phyloP scores from a whole-genome alignment of 768 basidiomycete genomes.

The Suillus variegatus region DNA sequence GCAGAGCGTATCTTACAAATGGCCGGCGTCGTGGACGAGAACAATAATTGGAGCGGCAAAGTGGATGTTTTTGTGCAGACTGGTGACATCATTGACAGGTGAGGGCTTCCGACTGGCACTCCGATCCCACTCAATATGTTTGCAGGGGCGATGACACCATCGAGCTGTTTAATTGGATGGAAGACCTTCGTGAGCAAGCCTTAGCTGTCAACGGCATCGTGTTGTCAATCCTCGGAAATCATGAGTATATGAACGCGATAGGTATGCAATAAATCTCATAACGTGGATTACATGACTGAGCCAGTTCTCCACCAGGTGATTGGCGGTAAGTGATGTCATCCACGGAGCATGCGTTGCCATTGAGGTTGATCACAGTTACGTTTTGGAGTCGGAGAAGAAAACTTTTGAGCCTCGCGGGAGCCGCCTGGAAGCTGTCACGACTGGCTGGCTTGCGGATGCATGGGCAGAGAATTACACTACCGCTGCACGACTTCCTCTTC shows the following conservation, averaged over 20 bases:
- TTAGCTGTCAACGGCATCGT: conserved; percentile 66
- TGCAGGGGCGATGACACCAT: conserved; percentile 88
- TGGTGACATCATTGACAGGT: conserved; percentile 95
- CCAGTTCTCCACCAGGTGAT: conserved; percentile 53
- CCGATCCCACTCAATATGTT: conserved; percentile 13
- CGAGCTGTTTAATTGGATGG: conserved; percentile 82
- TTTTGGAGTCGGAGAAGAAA: conserved; percentile 76
- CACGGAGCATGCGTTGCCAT: conserved; percentile 8
- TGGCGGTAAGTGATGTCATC: conserved; percentile 61
- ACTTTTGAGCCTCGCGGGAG: conserved; percentile 75
- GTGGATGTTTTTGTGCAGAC: conserved; percentile 92
- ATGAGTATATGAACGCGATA: conserved; percentile 94
- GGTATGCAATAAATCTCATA: conserved; percentile 40
- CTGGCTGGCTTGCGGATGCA: conserved; percentile 74
- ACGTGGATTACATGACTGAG: conserved; percentile 10
- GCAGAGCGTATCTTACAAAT: conserved; percentile 79
- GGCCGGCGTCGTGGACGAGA: conserved; percentile 70
- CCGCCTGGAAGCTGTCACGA: conserved; percentile 73
- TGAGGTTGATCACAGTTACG: conserved; percentile 58
- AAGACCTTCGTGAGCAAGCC: conserved; percentile 77
- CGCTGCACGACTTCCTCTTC: conserved; percentile 78
- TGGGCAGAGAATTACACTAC: conserved; percentile 89
- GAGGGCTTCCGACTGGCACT: conserved; percentile 17
- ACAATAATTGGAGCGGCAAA: conserved; percentile 79
- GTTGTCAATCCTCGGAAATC: conserved; percentile 85